A percentile compares a stretch with the other conserved stretches of the same genome.
Conservation (phyloP, 2,329 filamentous ascomycete genomes). For the Apiospora saccharicola region DNA sequence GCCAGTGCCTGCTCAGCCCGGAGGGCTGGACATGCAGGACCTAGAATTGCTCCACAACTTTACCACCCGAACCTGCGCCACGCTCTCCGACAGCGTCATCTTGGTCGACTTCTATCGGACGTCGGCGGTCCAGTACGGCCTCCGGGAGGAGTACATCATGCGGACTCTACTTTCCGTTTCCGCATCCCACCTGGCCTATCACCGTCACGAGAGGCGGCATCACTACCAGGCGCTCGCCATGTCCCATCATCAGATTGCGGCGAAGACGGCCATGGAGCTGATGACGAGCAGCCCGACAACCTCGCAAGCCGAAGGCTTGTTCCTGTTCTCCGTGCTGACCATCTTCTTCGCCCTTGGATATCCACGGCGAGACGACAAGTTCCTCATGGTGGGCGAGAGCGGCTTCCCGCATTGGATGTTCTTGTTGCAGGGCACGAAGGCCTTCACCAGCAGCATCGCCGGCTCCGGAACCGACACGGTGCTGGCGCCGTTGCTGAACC, state of each 20-base stretch:
- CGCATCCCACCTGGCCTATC: constrained; percentile 46
- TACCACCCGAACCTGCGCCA: constrained; percentile 45
- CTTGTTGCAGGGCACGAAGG: constrained; percentile 30
- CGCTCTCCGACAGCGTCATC: constrained; percentile 41
- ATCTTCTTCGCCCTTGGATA: constrained; percentile 31
- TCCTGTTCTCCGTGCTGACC: constrained; percentile 32
- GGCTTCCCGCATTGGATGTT: constrained; percentile 38
- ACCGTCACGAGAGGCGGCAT: constrained; percentile 34
- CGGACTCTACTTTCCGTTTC: constrained; percentile 47
- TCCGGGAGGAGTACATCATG: constrained; percentile 46
- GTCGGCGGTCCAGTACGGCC: constrained; percentile 46
- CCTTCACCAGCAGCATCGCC: constrained; percentile 23
- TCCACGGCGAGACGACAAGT: constrained; percentile 29
- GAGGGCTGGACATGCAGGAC: constrained; percentile 40
- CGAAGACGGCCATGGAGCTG: constrained; percentile 26
- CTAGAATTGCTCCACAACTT: constrained; percentile 51
- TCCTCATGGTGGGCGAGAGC: constrained; percentile 30
- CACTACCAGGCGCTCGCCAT: constrained; percentile 42
- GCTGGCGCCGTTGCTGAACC: constrained; percentile 28
- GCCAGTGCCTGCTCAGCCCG: background rate
- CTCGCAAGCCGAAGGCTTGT: constrained; percentile 27
- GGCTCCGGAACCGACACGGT: constrained; percentile 5
- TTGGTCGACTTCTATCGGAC: constrained; percentile 45
- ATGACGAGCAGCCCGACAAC: constrained; percentile 22
- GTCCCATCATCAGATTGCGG: constrained; percentile 39